Base-by-base conservation (phyloP, 192 early-diverging fungal genomes). In the Entomortierella chlamydospora region DNA sequence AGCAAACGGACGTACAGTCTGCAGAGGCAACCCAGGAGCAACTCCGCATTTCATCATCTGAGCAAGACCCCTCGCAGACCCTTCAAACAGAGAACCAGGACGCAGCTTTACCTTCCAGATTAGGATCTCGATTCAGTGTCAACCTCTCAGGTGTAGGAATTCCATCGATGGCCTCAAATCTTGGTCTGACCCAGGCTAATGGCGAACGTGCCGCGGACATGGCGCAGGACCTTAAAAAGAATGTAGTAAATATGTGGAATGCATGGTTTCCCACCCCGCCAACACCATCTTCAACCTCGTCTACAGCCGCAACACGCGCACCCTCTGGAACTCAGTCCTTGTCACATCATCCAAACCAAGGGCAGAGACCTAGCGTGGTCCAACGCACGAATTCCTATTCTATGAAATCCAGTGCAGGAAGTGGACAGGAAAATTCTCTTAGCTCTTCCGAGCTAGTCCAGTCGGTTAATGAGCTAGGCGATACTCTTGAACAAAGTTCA, bases 161-260 rank as follows among this genome's bases (percentile, higher is more conserved):
- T 8, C 74, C 74, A 5, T 26, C 66, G 12, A 70, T 78, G 74
- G 74, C 74, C 15, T 64, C 66, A 22, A 78, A 78, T 41, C 64
- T 78, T 4, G 74, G 74, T 18, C 57, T 78, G 23, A 70, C 74
- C n/a, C 74, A 78, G n/a, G 74, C 74, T 17, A 78, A 78, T 49
- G 45, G 64, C 29, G 74, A 78, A 37, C 74, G 74, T 42, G 74
- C 74, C 18, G 74, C 74, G n/a, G 74, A 78, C 41, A 78, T 78
- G 74, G 74, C 74, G 4, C 66, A 70, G 39, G 74, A 78, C 41
- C 30, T 78, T 4, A 79, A 79, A 57, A 79, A 70, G 43, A 79
- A 79, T 33, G 76, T 79, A 0, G 76, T 79, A 31, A 79, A 79
- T 31, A 79, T 79, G 63, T 79, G 76, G 76, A 28, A 79, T 61